These are phyloP conservation scores for Juglanconis sp. DNA, from an alignment of 2,329 filamentous ascomycete species.

Conservation along the genomic window DNA sequence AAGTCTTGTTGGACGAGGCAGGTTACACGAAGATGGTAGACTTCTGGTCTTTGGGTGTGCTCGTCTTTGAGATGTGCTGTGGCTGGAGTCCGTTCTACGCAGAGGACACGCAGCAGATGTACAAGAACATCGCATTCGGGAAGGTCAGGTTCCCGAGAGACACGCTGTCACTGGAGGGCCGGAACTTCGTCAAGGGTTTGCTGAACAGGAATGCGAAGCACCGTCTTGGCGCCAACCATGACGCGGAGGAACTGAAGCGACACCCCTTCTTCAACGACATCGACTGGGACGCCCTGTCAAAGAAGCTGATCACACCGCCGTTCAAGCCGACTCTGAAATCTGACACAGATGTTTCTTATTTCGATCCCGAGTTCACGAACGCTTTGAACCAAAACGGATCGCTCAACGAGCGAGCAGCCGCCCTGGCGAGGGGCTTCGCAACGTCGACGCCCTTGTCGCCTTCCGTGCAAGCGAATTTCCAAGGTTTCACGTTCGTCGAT, in stretches of 20 bases:
- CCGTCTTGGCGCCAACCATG: constrained; percentile 82
- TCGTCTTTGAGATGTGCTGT: constrained; percentile 99
- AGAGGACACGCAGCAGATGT: constrained; percentile 99
- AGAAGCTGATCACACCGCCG: constrained; percentile 90
- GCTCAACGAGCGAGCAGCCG: constrained; percentile 85
- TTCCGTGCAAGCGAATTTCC: constrained; percentile 96
- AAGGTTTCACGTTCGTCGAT: constrained; percentile 98
- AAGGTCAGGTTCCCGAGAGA: constrained; percentile 96
- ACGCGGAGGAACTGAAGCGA: constrained; percentile 89
- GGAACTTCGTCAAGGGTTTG: constrained; percentile 96
- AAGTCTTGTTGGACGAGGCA: constrained; percentile 91
- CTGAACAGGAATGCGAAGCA: constrained; percentile 97
- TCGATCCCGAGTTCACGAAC: constrained; percentile 97
- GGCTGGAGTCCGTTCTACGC: constrained; percentile 99
- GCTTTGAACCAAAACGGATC: constrained; percentile 84
- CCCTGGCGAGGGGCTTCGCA: constrained; percentile 78
- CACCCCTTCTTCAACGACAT: constrained; percentile 94
- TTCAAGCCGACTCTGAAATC: constrained; percentile 98
- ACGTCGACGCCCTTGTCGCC: constrained; percentile 91
- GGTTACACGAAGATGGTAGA: constrained; percentile 99
- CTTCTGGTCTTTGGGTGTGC: constrained; percentile 94
- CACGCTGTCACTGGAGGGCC: constrained; percentile 87
- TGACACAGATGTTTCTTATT: constrained; percentile 95
- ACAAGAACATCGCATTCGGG: constrained; percentile 99
- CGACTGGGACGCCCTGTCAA: constrained; percentile 82